Conservation (phyloP, 2,329 filamentous ascomycete species). For the Calonectria pseudoreteaudii region DNA sequence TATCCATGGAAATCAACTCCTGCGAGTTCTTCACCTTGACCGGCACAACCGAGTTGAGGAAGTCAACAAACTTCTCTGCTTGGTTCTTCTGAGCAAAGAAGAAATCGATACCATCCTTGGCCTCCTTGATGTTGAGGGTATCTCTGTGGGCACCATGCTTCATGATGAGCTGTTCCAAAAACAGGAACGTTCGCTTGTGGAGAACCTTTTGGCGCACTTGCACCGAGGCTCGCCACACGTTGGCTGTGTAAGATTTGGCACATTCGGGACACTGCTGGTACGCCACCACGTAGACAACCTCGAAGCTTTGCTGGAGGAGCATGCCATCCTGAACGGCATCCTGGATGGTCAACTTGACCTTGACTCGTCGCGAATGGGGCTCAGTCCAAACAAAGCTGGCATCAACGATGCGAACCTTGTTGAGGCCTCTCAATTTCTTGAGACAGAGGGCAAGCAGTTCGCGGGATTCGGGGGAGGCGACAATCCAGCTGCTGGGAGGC, state of each 20-base stretch:
- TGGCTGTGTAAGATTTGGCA: slow-evolving; percentile 94
- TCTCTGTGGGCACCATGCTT: slow-evolving; percentile 93
- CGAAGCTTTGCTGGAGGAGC: slow-evolving; percentile 90
- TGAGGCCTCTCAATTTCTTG: slow-evolving; percentile 85
- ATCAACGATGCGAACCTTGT: slow-evolving; percentile 94
- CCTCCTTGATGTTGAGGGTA: slow-evolving; percentile 98
- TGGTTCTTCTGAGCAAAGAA: slow-evolving; percentile 92
- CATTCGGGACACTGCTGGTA: slow-evolving; percentile 96
- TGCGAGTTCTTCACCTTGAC: slow-evolving; percentile 80
- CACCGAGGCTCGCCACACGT: slow-evolving; percentile 93
- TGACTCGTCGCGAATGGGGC: slow-evolving; percentile 91
- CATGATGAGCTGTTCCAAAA: slow-evolving; percentile 92
- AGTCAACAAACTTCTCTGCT: slow-evolving; percentile 92
- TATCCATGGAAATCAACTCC: slow-evolving; percentile 92
- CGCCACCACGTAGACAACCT: slow-evolving; percentile 91
- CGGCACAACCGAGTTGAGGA: slow-evolving; percentile 84
- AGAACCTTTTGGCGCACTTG: slow-evolving; percentile 97
- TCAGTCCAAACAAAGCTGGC: slow-evolving; percentile 99
- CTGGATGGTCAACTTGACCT: slow-evolving; percentile 96
- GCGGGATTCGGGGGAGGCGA: slow-evolving; percentile 86
- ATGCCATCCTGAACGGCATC: slow-evolving; percentile 72
- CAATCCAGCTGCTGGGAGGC: slow-evolving; percentile 87
- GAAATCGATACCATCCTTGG: slow-evolving; percentile 95
- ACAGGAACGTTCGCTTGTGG: slow-evolving; percentile 83
- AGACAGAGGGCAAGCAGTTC: slow-evolving; percentile 94